phyloP scores from a whole-genome alignment of 768 basidiomycete species.

The Phanerochaete carnosa region DNA sequence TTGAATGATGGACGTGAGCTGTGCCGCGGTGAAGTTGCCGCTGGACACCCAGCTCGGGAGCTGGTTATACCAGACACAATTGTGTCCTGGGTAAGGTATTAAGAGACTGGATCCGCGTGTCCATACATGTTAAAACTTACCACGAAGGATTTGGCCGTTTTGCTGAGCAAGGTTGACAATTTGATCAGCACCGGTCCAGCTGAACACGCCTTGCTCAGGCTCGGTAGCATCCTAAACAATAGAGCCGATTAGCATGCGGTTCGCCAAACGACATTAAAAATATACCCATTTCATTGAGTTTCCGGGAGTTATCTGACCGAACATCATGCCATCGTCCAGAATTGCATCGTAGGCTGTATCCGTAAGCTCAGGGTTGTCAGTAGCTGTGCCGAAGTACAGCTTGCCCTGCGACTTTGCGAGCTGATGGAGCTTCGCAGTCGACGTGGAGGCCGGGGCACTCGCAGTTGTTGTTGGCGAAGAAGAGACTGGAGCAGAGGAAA shows the following conservation, averaged over 20 bases:
- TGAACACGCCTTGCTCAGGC: slow-evolving; percentile 44
- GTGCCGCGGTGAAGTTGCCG: slow-evolving; percentile 40
- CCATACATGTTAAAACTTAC: slow-evolving; percentile 19
- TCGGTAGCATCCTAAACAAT: slow-evolving; percentile 49
- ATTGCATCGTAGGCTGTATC: slow-evolving; percentile 36
- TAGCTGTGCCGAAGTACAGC: slow-evolving; percentile 46
- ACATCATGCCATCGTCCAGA: slow-evolving; percentile 33
- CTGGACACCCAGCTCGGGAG: slow-evolving; percentile 48
- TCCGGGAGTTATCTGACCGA: slow-evolving; percentile 42
- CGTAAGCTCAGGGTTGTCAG: slow-evolving; percentile 43
- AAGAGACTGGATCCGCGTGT: neutral
- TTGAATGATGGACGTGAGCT: slow-evolving; percentile 41
- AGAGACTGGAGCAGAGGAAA: neutral
- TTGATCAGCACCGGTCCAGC: slow-evolving; percentile 42
- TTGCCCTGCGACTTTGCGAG: slow-evolving; percentile 38
- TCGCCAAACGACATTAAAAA: neutral
- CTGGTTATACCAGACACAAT: slow-evolving; percentile 48
- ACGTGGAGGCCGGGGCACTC: slow-evolving; percentile 4
- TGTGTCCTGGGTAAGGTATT: slow-evolving; percentile 24
- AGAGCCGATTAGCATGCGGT: neutral
- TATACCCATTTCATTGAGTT: slow-evolving; percentile 45
- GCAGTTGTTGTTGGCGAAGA: no score
- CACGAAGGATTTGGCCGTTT: slow-evolving; percentile 47
- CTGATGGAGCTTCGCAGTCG: slow-evolving; percentile 26
- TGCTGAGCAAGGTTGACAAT: slow-evolving; percentile 41